Base-by-base conservation (phyloP, 2,329 filamentous ascomycete species). In the Chaetomium sp. region DNA sequence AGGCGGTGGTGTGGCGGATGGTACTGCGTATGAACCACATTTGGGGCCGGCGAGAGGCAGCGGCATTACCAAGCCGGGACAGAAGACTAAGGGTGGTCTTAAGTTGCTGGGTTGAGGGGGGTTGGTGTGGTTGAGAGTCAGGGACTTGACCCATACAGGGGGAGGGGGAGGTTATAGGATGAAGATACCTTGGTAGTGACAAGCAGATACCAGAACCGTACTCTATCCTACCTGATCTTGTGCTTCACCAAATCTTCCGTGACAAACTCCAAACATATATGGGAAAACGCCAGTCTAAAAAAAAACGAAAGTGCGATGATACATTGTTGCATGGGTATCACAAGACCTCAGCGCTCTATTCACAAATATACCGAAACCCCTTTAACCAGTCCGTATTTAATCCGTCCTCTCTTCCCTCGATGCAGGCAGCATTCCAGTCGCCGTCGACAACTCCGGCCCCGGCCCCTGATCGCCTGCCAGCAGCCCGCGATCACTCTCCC, bases 71-170 rank as follows among this genome's bases (percentile, higher is more conserved):
- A 86, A 86, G 71, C 76, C 80, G 1, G 82, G 82, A 2, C 79
- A 82, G 64, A 86, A 85, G 75, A 86, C 81, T n/a, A 85, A 85
- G 73, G 82, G 82, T 38, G 83, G 83, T 0, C 67, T 86, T 59
- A 80, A 78, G 62, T 68, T 86, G 52, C 69, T 86, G 47, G 83
- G 83, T 54, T 86, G 68, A 75, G 52, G 14, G 52, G 12, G 32
- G 27, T 19, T 19, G 37, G 3, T 34, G 27, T 5, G 44, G 34
- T 10, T 46, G 9, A 1, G 9, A 8, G 14, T 7, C 14, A 11
- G 40, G 6, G 6, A 42, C 3, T 27, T 8, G 6, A 42, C 7
- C 6, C 12, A 42, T 14, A 11, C 10, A 6, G 40, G 40, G 10
- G 6, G 40, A 42, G 10, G 6, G 10, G 40, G 12, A 38, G 8